These are phyloP conservation scores for Chlamydomonas sp. DNA, from an alignment of 139 green algal genomes.

Conservation along the genomic window DNA sequence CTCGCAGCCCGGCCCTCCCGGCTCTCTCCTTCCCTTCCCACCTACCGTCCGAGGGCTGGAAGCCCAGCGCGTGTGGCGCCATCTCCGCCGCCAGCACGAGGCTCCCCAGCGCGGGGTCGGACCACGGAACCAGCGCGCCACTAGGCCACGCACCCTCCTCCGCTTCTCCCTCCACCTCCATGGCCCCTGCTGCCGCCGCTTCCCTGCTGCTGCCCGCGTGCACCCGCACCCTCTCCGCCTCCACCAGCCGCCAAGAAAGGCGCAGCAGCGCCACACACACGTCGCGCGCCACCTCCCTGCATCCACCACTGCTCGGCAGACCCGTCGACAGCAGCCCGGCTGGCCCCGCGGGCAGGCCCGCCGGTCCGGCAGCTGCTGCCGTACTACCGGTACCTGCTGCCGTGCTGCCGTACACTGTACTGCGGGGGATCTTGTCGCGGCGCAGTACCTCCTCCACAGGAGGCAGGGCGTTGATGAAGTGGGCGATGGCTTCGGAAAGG, in stretches of 20 bases:
- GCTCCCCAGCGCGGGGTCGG: conserved; percentile 7
- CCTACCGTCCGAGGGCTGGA: conserved; percentile 4
- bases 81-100: conserved; percentile 2
- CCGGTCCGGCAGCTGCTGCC: no score
- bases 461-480: no score
- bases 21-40: neutral
- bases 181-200: neutral
- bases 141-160: neutral
- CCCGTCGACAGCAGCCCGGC: no score
- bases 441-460: no score
- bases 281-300: no score
- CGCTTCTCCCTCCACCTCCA: neutral
- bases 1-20: no score
- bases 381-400: no score
- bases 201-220: neutral
- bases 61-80: conserved; percentile 26
- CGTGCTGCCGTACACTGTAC: no score
- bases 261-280: conserved; percentile 20
- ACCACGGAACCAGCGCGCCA: conserved; percentile 24
- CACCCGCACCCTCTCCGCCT: neutral
- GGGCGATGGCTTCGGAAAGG: no score
- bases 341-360: no score
- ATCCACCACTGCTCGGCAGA: no score
- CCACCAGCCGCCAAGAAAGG: conserved; percentile 11
- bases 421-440: no score